These are phyloP conservation scores for Monascus purpureus DNA, from an alignment of 495 filamentous ascomycete species.

Conservation along the genomic window DNA sequence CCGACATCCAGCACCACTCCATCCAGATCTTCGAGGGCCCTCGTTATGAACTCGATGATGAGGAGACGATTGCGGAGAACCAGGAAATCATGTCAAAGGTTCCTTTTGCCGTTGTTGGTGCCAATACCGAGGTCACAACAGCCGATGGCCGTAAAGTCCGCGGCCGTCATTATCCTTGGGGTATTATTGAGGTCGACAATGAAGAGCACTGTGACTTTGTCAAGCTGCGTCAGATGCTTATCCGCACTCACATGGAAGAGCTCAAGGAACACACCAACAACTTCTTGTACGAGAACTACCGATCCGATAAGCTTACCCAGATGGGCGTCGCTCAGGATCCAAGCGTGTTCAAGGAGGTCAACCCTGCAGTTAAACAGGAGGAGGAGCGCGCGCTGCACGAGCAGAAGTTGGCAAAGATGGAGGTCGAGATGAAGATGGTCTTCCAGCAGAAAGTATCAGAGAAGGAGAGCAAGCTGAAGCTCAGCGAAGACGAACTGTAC, in stretches of 20 bases:
- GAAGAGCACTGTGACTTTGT: conserved; percentile 99
- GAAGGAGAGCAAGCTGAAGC: conserved; percentile 98
- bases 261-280: conserved; percentile 99
- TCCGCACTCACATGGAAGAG: conserved; percentile 99
- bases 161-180: conserved; percentile 95
- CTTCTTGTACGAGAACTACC: conserved; percentile 95
- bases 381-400: conserved; percentile 96
- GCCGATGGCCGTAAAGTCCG: conserved; percentile 91
- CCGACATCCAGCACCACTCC: conserved; percentile 89
- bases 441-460: conserved; percentile 99
- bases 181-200: conserved; percentile 97
- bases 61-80: conserved; percentile 99
- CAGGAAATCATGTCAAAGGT: conserved; percentile 99
- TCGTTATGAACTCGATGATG: conserved; percentile 94
- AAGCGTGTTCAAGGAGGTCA: conserved; percentile 99
- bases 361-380: conserved; percentile 98
- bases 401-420: conserved; percentile 99
- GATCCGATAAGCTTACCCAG: conserved; percentile 92
- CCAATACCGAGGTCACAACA: conserved; percentile 80
- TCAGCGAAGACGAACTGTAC: conserved; percentile 97
- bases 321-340: conserved; percentile 99
- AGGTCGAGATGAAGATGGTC: conserved; percentile 99
- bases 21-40: conserved; percentile 99
- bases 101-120: conserved; percentile 94
- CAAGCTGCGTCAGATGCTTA: conserved; percentile 98